phyloP scores from a whole-genome alignment of 176 grass and related monocot genomes.

The Rhynchospora pubera region DNA sequence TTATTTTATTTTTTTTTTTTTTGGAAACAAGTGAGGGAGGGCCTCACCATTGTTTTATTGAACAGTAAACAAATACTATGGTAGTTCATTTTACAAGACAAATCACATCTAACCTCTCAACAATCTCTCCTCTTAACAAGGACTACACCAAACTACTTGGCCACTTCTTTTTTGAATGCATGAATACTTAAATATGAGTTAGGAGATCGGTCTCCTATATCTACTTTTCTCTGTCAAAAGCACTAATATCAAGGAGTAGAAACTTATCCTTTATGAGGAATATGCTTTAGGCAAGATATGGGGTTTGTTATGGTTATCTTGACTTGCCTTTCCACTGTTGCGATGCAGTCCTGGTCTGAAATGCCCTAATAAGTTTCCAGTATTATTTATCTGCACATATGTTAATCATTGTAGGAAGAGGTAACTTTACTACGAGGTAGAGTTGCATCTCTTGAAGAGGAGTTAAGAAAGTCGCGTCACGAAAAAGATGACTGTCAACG shows the following conservation, averaged over 20 bases:
- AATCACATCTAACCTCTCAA: too few species aligned
- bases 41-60: too few species aligned
- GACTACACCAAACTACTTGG: too few species aligned
- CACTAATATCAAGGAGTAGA: not conserved
- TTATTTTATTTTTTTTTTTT: too few species aligned
- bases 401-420: conserved; percentile 49
- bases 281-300: not conserved
- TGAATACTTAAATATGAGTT: not conserved
- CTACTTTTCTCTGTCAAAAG: not conserved
- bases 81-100: too few species aligned
- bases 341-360: not conserved
- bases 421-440: conserved; percentile 51
- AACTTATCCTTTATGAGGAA: not conserved
- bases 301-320: not conserved
- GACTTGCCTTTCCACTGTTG: not conserved
- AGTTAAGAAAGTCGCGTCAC: conserved; percentile 55
- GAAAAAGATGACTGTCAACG: conserved; percentile 48
- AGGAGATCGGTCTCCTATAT: not conserved
- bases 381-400: not conserved
- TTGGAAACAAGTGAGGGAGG: too few species aligned
- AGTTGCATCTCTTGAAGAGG: conserved; percentile 84
- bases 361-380: not conserved
- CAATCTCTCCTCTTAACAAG: too few species aligned
- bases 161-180: not conserved
- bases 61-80: too few species aligned